phyloP scores from a whole-genome alignment of 2,329 filamentous ascomycete genomes.

The Aulographum hederae region DNA sequence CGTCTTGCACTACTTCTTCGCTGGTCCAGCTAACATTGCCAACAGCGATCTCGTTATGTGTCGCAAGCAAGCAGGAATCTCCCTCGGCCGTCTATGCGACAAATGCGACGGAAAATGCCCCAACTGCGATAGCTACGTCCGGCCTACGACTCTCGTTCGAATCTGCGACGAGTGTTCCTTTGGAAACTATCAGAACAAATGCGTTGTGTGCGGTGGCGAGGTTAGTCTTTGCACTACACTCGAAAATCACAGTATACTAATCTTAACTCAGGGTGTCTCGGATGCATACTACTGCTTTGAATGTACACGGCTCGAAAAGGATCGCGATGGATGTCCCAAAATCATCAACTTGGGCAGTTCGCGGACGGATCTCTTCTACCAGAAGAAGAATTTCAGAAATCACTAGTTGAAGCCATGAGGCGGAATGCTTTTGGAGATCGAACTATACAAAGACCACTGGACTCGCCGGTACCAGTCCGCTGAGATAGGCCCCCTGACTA shows the following conservation, averaged over 20 bases:
- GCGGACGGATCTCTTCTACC: conserved; percentile 74
- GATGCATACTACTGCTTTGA: conserved; percentile 99
- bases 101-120: conserved; percentile 99
- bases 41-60: conserved; percentile 92
- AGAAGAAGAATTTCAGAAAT: conserved; percentile 55
- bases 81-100: conserved; percentile 96
- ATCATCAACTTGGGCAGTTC: conserved; percentile 97
- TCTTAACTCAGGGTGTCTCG: too few species aligned
- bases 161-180: conserved; percentile 99
- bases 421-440: too few species aligned
- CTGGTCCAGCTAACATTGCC: too few species aligned
- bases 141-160: conserved; percentile 86
- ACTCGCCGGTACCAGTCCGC: too few species aligned
- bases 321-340: conserved; percentile 93
- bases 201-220: conserved; percentile 93
- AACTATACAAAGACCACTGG: too few species aligned
- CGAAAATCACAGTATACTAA: conserved; percentile 7
- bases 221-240: conserved; percentile 8
- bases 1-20: conserved; percentile 3
- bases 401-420: too few species aligned
- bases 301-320: conserved; percentile 91
- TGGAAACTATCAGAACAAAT: conserved; percentile 99
- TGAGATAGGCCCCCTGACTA: too few species aligned
- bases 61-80: conserved; percentile 93
- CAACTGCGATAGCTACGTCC: conserved; percentile 97